Conservation (phyloP, 2,329 filamentous ascomycete species). For the Trematosphaeria pertusa region DNA sequence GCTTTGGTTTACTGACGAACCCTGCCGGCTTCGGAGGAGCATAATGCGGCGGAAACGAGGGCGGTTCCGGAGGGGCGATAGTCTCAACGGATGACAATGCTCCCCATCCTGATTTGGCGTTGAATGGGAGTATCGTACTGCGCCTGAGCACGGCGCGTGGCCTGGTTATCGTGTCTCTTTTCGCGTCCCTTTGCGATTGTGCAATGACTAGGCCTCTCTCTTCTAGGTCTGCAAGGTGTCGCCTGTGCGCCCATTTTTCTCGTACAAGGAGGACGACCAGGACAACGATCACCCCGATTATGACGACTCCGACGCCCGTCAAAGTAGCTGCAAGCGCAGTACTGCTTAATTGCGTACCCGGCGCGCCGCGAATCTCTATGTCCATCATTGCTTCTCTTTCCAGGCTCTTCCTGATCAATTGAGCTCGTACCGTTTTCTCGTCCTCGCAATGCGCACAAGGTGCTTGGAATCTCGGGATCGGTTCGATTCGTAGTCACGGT, state of each 20-base stretch:
- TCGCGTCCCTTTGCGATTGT: conserved; percentile 27
- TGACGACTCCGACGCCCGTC: conserved; percentile 31
- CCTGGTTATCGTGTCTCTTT: conserved; percentile 24
- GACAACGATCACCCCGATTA: conserved; percentile 31
- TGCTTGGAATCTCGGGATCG: background rate
- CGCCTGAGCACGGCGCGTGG: conserved; percentile 43
- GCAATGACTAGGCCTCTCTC: conserved; percentile 37
- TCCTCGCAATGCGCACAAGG: background rate
- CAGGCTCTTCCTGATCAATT: background rate
- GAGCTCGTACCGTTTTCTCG: background rate
- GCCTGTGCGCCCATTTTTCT: conserved; percentile 35
- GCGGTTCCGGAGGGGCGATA: conserved; percentile 27
- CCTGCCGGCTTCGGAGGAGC: conserved; percentile 32
- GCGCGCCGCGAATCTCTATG: conserved; percentile 14
- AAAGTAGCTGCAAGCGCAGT: conserved; percentile 32
- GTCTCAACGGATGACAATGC: conserved; percentile 50
- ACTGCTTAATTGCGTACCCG: conserved; percentile 26
- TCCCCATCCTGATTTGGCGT: conserved; percentile 49
- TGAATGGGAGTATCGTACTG: conserved; percentile 43
- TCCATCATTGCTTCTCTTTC: conserved; percentile 13
- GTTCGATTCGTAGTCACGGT: background rate
- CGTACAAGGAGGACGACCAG: conserved; percentile 36
- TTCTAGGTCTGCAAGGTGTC: conserved; percentile 41
- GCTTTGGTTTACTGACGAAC: conserved; percentile 24
- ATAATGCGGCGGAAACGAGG: conserved; percentile 24